phyloP scores from a whole-genome alignment of 768 basidiomycete genomes.

The Termitomyces sp. region DNA sequence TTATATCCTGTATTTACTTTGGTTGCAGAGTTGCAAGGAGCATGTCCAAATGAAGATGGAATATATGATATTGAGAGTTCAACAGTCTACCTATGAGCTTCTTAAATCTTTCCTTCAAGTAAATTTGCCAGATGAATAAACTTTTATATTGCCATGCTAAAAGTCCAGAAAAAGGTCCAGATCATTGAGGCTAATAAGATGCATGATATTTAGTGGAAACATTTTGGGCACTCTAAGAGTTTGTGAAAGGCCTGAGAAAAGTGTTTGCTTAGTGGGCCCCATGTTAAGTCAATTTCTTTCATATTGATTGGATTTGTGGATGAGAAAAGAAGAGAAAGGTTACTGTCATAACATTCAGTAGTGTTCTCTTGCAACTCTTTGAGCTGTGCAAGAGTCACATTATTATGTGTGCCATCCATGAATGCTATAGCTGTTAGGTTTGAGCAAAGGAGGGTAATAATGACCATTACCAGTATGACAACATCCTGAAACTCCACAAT shows the following conservation, averaged over 20 bases:
- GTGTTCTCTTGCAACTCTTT: background rate
- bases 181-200: background rate
- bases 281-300: background rate
- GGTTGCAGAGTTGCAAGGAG: background rate
- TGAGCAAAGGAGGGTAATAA: background rate
- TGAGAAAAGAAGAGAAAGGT: background rate
- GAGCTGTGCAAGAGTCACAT: background rate
- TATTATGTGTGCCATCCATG: background rate
- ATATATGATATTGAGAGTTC: background rate
- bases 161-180: background rate
- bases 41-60: background rate
- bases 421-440: background rate
- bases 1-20: background rate
- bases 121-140: background rate
- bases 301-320: background rate
- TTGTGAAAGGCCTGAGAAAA: background rate
- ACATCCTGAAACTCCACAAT: constrained; percentile 15
- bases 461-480: background rate
- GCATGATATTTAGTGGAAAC: background rate
- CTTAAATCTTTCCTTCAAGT: background rate
- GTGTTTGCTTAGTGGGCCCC: background rate
- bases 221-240: background rate
- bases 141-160: background rate
- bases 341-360: background rate
- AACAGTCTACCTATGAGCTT: background rate